Evolutionary conservation across 2,329 filamentous ascomycete genomes (phyloP).

Genomic region (Trichoderma sp.): DNA sequence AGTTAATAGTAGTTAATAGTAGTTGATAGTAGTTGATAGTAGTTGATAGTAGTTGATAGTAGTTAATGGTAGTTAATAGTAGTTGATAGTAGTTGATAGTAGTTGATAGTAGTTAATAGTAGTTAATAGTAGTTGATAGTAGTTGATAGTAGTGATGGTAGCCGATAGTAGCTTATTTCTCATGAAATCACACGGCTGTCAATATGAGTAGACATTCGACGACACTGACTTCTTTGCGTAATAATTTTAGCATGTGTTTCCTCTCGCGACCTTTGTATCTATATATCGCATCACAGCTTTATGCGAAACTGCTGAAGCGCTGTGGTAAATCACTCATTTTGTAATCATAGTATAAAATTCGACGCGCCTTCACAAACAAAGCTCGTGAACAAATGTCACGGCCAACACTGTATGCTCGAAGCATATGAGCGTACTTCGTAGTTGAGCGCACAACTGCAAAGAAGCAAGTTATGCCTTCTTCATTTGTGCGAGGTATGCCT

Average conservation of each 20-base stretch:
- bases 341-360: neutral
- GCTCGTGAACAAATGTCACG: neutral
- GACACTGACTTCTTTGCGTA: neutral
- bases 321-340: neutral
- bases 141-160: too few relatives aligned
- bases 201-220: neutral
- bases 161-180: neutral
- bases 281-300: neutral
- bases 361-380: neutral
- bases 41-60: too few relatives aligned
- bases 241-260: neutral
- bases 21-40: too few relatives aligned
- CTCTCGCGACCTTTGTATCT: neutral
- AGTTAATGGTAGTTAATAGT: too few relatives aligned
- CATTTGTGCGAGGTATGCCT: slow-evolving; percentile 50
- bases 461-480: slow-evolving; percentile 27
- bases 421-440: neutral
- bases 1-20: too few relatives aligned
- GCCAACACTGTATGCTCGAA: neutral
- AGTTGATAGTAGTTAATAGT: too few relatives aligned
- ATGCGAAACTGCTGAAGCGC: neutral
- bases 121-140: too few relatives aligned
- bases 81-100: too few relatives aligned
- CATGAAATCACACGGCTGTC: neutral
- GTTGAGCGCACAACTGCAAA: neutral